These are phyloP conservation scores for Thalassiosira tumida DNA, from an alignment of 352 stramenopile species.

Conservation along the genomic window DNA sequence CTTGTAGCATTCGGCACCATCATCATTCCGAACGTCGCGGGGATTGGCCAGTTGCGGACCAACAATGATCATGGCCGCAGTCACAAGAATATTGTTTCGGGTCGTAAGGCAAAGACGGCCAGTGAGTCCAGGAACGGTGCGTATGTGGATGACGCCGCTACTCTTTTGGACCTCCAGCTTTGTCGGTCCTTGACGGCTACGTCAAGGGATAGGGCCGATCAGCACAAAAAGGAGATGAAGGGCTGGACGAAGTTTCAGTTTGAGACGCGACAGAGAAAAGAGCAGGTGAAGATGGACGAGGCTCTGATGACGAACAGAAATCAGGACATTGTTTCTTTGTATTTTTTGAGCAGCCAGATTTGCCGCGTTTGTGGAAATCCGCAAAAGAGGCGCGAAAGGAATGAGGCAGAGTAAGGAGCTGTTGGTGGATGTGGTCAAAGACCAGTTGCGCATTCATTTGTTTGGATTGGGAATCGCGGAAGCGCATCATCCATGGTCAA, in stretches of 20 bases:
- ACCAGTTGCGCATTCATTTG: slow-evolving; percentile 58
- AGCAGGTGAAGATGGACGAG: slow-evolving; percentile 32
- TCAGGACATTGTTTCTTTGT: slow-evolving; percentile 55
- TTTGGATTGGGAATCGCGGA: slow-evolving; percentile 49
- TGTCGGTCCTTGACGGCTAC: neutral
- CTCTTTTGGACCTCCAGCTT: slow-evolving; percentile 34
- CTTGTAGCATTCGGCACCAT: neutral
- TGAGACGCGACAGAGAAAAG: neutral
- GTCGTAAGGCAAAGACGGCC: no score
- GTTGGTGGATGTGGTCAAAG: slow-evolving; percentile 66
- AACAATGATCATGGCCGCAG: slow-evolving; percentile 59
- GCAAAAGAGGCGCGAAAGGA: slow-evolving; percentile 19
- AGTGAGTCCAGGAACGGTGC: slow-evolving; percentile 4
- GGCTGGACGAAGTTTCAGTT: slow-evolving; percentile 14
- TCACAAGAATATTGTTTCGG: no score
- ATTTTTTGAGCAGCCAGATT: slow-evolving; percentile 66
- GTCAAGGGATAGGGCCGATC: slow-evolving; percentile 11
- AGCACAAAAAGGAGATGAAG: slow-evolving; percentile 28
- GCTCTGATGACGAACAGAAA: slow-evolving; percentile 9
- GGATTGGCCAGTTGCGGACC: slow-evolving; percentile 8
- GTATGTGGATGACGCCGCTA: neutral
- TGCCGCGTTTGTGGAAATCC: slow-evolving; percentile 60
- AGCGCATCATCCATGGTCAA: slow-evolving; percentile 46
- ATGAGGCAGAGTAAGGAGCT: no score
- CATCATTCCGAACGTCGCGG: neutral